phyloP scores from a whole-genome alignment of 257 asterid species.

The Rehmannia glutinosa region DNA sequence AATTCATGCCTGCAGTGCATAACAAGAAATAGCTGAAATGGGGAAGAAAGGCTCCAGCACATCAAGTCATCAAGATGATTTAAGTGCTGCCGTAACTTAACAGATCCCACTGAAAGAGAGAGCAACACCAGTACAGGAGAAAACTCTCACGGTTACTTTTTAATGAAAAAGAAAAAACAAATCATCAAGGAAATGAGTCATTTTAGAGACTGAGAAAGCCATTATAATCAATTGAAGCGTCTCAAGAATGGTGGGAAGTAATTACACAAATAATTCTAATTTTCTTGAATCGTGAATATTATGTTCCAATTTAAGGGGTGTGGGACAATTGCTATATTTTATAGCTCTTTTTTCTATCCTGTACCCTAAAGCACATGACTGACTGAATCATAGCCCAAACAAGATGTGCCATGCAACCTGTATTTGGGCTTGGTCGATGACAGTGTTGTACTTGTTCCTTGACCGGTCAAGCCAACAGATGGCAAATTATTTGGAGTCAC shows the following conservation, averaged over 20 bases:
- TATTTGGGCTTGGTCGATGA: constrained; percentile 49
- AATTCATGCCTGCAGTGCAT: constrained; percentile 66
- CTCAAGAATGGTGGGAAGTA: too few species aligned
- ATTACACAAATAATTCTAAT: too few species aligned
- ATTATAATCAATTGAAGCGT: too few species aligned
- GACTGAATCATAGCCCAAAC: background rate
- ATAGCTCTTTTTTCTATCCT: background rate
- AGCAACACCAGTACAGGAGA: too few species aligned
- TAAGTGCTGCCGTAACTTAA: background rate
- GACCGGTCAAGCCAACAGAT: constrained; percentile 29
- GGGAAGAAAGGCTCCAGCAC: background rate
- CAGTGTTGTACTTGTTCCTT: constrained; percentile 21
- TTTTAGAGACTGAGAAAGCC: too few species aligned
- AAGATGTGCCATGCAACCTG: too few species aligned
- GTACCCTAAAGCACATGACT: background rate
- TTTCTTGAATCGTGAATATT: too few species aligned
- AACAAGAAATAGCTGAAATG: background rate
- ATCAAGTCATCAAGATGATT: background rate
- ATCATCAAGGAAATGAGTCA: too few species aligned
- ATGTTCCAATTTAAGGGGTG: background rate
- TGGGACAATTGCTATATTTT: too few species aligned
- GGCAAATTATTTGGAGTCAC: constrained; percentile 29
- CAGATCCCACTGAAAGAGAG: too few species aligned
- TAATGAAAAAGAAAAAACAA: too few species aligned
- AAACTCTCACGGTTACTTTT: too few species aligned